Percentiles rank a stretch among this genome's conserved stretches.
Evolutionary conservation across 2,329 filamentous ascomycete species (phyloP).

Genomic region (Periconia digitata): DNA sequence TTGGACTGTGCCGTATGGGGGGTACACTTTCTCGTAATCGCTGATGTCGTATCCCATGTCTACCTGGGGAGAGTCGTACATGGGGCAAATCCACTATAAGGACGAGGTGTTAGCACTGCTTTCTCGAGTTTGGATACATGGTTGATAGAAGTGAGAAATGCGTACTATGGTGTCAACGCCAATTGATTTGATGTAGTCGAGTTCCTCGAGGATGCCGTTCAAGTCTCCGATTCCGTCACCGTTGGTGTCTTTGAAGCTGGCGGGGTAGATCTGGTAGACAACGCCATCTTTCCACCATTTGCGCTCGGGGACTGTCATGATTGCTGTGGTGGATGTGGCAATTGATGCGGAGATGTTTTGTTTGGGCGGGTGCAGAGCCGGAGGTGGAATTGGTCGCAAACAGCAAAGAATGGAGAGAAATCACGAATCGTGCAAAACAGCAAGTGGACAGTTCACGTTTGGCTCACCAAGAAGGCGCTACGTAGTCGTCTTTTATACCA

Average conservation of each 20-base stretch:
- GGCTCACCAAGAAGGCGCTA: neutral
- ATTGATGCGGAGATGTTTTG: neutral
- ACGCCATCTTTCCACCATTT: conserved; percentile 64
- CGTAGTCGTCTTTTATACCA: neutral
- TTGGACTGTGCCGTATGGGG: conserved; percentile 43
- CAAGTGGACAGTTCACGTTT: neutral
- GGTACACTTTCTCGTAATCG: conserved; percentile 44
- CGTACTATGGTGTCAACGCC: conserved; percentile 39
- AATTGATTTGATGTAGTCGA: conserved; percentile 58
- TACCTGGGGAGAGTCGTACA: conserved; percentile 51
- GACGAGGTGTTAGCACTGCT: neutral
- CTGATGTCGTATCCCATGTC: conserved; percentile 47
- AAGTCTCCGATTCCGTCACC: conserved; percentile 60
- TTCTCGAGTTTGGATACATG: neutral
- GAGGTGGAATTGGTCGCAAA: neutral
- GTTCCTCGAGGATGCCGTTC: conserved; percentile 58
- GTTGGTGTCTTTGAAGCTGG: conserved; percentile 63
- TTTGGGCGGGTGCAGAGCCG: neutral
- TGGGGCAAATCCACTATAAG: conserved; percentile 36
- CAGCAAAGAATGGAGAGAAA: neutral
- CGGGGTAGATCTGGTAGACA: conserved; percentile 64
- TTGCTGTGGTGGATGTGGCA: neutral
- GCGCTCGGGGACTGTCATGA: conserved; percentile 34
- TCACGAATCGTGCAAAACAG: neutral
- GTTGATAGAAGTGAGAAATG: neutral